Base-by-base conservation (phyloP, 495 filamentous ascomycete genomes). In the Talaromyces wortmannii region DNA sequence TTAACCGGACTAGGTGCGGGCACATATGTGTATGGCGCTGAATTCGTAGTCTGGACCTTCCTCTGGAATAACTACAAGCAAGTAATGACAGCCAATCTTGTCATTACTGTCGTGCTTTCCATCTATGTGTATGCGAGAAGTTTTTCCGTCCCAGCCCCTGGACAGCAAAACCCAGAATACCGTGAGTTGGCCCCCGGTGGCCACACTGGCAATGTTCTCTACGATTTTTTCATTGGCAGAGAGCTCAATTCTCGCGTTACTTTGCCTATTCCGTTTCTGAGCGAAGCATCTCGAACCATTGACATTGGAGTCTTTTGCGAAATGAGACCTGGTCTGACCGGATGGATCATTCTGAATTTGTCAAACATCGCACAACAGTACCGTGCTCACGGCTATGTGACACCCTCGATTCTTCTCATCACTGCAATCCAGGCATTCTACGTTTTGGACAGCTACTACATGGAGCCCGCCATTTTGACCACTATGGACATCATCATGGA, bases 181-280 rank as follows among this genome's bases (percentile, higher is more conserved):
- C 89, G 92, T 52, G 79, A 91, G 60, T 79, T 97, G 5, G 92
- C 92, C 0, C 79, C 83, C 4, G 91, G 90, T 49, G 91, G 90
- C 50, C 79, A 87, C 60, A 83, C 84, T 12, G 95, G 94, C 51
- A 97, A 96, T 64, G 70, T 87, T 48, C 69, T 97, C 32, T 97
- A 97, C 70, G 92, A 97, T 71, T 97, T 89, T 80, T 98, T 90
- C 74, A 97, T 97, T 59, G 94, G 94, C 16, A 90, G 94, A 36
- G 94, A 97, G 65, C 85, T 97, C 55, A 98, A 97, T 73, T 92
- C 95, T 7, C 91, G 91, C 31, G 68, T 97, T 48, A 82, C 77
- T 5, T 63, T 96, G 11, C 91, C 91, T 3, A 65, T 92, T 50
- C 75, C 94, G 17, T 88, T 89, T 59, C 60, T 76, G 54, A 70